Evolutionary conservation across 2,329 filamentous ascomycete species (phyloP).

Genomic region (Aureobasidium namibiae): DNA sequence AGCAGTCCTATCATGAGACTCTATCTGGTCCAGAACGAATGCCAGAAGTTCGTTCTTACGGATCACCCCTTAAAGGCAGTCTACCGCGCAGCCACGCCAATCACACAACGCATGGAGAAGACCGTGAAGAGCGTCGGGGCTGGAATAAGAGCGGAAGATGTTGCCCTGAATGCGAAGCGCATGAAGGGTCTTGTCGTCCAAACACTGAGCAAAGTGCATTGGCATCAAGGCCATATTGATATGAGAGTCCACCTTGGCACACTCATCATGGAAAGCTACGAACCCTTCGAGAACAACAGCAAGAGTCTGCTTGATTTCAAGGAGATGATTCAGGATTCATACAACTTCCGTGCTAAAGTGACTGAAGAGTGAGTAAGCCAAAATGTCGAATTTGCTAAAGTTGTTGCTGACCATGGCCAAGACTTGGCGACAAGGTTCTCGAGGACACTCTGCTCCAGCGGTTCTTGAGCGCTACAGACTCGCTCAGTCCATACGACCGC

Average conservation of each 20-base stretch:
- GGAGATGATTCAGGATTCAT: slow-evolving; percentile 22
- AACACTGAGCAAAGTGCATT: slow-evolving; percentile 24
- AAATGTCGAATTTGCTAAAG: neutral
- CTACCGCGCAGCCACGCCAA: slow-evolving; percentile 13
- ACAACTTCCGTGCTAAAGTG: slow-evolving; percentile 22
- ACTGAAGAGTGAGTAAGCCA: slow-evolving; percentile 28
- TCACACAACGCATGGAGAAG: neutral
- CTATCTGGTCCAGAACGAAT: slow-evolving; percentile 20
- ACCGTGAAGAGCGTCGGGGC: neutral
- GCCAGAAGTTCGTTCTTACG: neutral
- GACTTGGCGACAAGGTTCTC: slow-evolving; percentile 21
- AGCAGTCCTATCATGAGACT: slow-evolving; percentile 19
- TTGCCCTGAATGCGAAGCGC: neutral
- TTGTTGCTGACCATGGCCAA: slow-evolving; percentile 16
- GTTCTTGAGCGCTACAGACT: slow-evolving; percentile 16
- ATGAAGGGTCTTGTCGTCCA: slow-evolving; percentile 17
- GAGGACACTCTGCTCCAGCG: slow-evolving; percentile 18
- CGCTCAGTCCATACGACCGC: slow-evolving; percentile 20
- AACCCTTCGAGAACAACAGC: slow-evolving; percentile 15
- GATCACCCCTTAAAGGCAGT: neutral
- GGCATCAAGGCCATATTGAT: slow-evolving; percentile 26
- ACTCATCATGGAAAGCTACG: slow-evolving; percentile 22
- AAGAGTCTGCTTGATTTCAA: slow-evolving; percentile 24
- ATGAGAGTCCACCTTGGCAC: slow-evolving; percentile 30
- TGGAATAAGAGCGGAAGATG: neutral